Conservation (phyloP, 306 rosid species). For the Trifolium dubium region DNA sequence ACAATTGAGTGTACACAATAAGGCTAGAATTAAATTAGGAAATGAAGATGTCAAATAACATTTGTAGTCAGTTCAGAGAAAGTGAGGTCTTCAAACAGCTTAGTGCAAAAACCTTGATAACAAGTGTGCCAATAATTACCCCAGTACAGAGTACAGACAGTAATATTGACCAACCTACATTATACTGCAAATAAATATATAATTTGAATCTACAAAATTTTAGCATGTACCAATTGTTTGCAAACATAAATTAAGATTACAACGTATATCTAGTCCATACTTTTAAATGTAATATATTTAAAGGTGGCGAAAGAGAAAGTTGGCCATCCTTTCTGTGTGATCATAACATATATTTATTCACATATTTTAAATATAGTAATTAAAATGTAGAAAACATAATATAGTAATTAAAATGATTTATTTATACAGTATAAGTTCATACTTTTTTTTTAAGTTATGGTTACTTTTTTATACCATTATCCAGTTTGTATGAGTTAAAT, state of each 20-base stretch:
- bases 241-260: conserved; percentile 14
- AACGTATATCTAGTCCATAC: too few relatives aligned
- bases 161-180: conserved; percentile 17
- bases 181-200: background rate
- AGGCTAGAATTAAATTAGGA: conserved; percentile 32
- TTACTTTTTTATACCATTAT: background rate
- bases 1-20: conserved; percentile 24
- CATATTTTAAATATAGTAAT: conserved; percentile 22
- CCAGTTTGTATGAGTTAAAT: background rate
- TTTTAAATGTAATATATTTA: background rate
- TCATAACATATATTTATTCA: background rate
- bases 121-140: conserved; percentile 13
- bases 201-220: background rate
- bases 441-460: conserved; percentile 4
- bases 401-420: conserved; percentile 15
- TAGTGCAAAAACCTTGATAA: background rate
- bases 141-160: background rate
- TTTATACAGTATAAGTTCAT: conserved; percentile 27
- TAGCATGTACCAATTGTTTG: conserved; percentile 6
- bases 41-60: conserved; percentile 35
- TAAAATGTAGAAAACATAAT: background rate
- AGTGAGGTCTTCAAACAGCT: conserved; percentile 36
- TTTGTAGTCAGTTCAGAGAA: conserved; percentile 16
- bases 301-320: conserved; percentile 17
- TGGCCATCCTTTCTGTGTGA: background rate